These are phyloP conservation scores for Naganishia randhawae DNA, from an alignment of 768 basidiomycete genomes.

Conservation along the genomic window DNA sequence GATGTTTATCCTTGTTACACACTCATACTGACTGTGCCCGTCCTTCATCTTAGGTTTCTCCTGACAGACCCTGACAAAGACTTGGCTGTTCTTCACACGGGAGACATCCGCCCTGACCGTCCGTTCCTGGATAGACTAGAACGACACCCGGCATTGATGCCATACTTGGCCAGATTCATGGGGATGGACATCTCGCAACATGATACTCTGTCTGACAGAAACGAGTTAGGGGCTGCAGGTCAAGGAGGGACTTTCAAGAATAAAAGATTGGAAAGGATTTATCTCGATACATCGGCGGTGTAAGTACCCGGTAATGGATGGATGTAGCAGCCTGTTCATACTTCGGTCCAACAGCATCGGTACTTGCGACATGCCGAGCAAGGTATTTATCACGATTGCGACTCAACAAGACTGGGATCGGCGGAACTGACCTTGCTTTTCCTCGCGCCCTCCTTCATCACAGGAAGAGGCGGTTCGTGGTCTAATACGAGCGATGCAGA, in stretches of 20 bases:
- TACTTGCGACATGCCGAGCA: conserved; percentile 49
- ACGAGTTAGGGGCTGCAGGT: not conserved
- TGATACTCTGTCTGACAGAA: no score
- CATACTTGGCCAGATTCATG: conserved; percentile 9
- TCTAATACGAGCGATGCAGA: conserved; percentile 64
- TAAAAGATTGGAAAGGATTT: conserved; percentile 64
- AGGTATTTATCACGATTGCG: conserved; percentile 28
- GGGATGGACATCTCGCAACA: not conserved
- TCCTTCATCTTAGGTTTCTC: conserved; percentile 63
- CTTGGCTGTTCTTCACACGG: conserved; percentile 80
- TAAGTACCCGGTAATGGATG: conserved; percentile 28
- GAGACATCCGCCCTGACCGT: conserved; percentile 84
- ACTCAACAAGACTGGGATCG: not conserved
- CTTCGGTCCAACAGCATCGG: conserved; percentile 32
- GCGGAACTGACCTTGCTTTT: conserved; percentile 11
- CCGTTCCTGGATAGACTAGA: conserved; percentile 67
- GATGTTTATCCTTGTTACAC: not conserved
- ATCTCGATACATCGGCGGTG: conserved; percentile 67
- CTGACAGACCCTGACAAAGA: conserved; percentile 56
- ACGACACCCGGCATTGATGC: conserved; percentile 57
- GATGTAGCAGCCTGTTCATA: not conserved
- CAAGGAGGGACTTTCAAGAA: not conserved
- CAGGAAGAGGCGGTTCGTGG: conserved; percentile 67
- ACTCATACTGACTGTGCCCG: conserved; percentile 8
- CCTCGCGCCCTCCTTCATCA: not conserved